These are phyloP conservation scores for Dryadomyces sulphureus DNA, from an alignment of 2,329 filamentous ascomycete species.

Conservation along the genomic window DNA sequence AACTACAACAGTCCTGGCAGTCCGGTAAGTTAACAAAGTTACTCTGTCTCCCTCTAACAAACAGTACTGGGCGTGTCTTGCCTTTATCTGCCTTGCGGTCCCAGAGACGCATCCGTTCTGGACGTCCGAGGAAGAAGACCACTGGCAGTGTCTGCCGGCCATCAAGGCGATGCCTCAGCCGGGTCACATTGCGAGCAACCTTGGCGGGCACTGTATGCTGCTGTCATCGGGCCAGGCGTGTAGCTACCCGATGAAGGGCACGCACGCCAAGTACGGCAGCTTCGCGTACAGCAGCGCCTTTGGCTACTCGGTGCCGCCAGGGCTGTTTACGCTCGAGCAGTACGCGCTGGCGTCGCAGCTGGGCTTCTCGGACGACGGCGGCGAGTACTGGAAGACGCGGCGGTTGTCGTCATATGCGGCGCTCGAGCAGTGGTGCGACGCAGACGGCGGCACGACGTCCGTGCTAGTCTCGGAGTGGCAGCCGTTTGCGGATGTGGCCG, in stretches of 20 bases:
- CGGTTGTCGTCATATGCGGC: conserved; percentile 48
- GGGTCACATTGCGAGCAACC: conserved; percentile 55
- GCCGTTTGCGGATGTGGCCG: conserved; percentile 53
- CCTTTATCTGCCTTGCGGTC: conserved; percentile 60
- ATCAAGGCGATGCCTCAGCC: conserved; percentile 50
- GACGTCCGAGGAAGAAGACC: conserved; percentile 50
- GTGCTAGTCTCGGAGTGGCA: conserved; percentile 57
- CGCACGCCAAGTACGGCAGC: conserved; percentile 67
- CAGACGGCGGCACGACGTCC: conserved; percentile 18
- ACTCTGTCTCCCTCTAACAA: conserved; percentile 5
- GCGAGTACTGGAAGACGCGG: conserved; percentile 68
- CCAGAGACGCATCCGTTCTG: conserved; percentile 61
- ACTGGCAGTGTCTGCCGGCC: conserved; percentile 38
- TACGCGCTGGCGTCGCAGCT: conserved; percentile 63
- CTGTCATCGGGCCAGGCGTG: conserved; percentile 67
- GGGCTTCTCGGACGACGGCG: conserved; percentile 61
- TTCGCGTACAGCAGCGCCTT: conserved; percentile 68
- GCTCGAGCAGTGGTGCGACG: conserved; percentile 39
- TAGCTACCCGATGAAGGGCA: conserved; percentile 68
- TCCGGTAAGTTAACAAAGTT: conserved; percentile 24
- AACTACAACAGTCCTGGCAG: conserved; percentile 71
- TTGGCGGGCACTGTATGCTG: conserved; percentile 62
- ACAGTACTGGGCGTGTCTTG: conserved; percentile 65
- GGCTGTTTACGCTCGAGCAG: conserved; percentile 61
- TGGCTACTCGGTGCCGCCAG: conserved; percentile 63